These are phyloP conservation scores for Talaromyces sp. DNA, from an alignment of 2,329 filamentous ascomycete species.

Conservation along the genomic window DNA sequence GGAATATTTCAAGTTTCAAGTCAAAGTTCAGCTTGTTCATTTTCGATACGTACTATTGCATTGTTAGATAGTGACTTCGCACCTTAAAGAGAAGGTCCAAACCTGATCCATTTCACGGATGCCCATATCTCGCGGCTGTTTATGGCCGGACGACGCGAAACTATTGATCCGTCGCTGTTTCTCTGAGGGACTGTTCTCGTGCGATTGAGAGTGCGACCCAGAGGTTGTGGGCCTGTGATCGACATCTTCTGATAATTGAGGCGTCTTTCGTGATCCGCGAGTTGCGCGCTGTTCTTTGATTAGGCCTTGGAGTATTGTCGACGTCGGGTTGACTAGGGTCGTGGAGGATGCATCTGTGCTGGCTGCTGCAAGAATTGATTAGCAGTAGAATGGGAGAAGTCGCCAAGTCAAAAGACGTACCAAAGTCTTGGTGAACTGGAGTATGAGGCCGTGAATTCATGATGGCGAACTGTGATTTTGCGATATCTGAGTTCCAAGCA, in stretches of 20 bases:
- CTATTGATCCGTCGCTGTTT: conserved; percentile 30
- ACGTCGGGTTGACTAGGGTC: conserved; percentile 36
- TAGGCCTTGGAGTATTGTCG: conserved; percentile 35
- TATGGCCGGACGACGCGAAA: conserved; percentile 26
- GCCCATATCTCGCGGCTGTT: conserved; percentile 38
- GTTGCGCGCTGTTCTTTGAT: conserved; percentile 40
- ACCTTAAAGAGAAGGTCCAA: conserved; percentile 14
- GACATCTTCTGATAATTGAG: conserved; percentile 21
- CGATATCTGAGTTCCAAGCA: conserved; percentile 4
- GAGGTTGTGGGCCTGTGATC: conserved; percentile 16
- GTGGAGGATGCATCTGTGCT: conserved; percentile 27
- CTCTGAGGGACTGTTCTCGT: conserved; percentile 32
- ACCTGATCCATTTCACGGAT: conserved; percentile 41
- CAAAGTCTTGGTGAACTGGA: conserved; percentile 10
- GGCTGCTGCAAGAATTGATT: neutral
- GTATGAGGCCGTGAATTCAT: conserved; percentile 14
- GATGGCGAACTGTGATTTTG: conserved; percentile 13
- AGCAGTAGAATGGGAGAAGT: neutral
- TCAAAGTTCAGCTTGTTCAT: conserved; percentile 42
- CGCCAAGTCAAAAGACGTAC: neutral
- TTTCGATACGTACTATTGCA: conserved; percentile 38
- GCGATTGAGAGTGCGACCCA: conserved; percentile 20
- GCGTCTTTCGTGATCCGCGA: conserved; percentile 28
- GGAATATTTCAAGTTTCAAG: conserved; percentile 40
- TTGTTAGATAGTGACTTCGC: conserved; percentile 11